Conservation (phyloP, 257 asterid genomes). For the Forsythia viridissima region DNA sequence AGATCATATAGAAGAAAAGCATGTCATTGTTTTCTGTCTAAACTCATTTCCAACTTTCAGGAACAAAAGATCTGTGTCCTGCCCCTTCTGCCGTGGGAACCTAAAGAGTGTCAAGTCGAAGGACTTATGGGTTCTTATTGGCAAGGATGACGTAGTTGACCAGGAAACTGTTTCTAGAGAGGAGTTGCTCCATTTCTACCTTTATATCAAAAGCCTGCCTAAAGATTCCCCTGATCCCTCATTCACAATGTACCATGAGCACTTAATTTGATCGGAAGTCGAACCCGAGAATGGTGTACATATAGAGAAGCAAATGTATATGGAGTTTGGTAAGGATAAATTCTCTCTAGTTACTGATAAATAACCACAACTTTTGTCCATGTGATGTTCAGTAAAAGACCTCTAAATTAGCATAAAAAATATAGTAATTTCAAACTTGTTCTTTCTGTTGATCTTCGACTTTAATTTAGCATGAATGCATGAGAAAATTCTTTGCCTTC, state of each 20-base stretch:
- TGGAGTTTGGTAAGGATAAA: slow-evolving; percentile 37
- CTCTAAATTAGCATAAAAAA: slow-evolving; percentile 2
- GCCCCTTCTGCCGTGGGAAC: slow-evolving; percentile 90
- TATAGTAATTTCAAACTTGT: slow-evolving; percentile 7
- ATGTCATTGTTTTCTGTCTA: slow-evolving; percentile 2
- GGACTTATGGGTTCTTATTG: slow-evolving; percentile 85
- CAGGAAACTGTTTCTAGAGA: slow-evolving; percentile 56
- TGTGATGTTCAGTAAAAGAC: slow-evolving; percentile 33
- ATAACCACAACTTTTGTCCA: slow-evolving; percentile 36
- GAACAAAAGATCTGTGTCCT: slow-evolving; percentile 78
- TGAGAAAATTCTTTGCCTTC: neutral
- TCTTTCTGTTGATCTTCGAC: neutral
- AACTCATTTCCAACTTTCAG: slow-evolving; percentile 35
- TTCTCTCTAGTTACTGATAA: slow-evolving; percentile 32
- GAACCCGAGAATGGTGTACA: slow-evolving; percentile 32
- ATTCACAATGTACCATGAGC: slow-evolving; percentile 76
- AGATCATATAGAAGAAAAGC: neutral
- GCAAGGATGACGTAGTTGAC: slow-evolving; percentile 73
- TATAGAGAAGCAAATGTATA: slow-evolving; percentile 52
- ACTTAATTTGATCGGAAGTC: slow-evolving; percentile 49
- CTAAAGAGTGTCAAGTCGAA: slow-evolving; percentile 66
- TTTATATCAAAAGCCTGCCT: slow-evolving; percentile 66
- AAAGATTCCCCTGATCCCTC: slow-evolving; percentile 74
- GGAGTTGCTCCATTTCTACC: slow-evolving; percentile 66
- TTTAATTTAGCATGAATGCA: too few relatives aligned